Conservation (phyloP, 257 asterid species). For the Solanum tarijense region DNA sequence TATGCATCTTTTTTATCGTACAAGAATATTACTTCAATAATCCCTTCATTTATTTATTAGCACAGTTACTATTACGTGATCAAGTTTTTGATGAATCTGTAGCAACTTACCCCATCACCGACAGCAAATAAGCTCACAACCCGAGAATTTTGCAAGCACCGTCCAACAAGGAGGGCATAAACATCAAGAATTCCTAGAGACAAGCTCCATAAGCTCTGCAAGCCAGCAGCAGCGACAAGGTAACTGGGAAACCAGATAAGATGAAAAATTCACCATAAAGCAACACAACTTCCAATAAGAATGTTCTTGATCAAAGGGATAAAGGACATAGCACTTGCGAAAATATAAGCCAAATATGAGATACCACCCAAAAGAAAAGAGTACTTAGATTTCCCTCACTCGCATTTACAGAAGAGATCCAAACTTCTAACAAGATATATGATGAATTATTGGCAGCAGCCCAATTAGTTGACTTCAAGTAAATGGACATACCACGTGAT, state of each 20-base stretch:
- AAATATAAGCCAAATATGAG: background rate
- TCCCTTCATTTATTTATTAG: background rate
- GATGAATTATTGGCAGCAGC: background rate
- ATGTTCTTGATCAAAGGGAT: background rate
- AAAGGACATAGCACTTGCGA: background rate
- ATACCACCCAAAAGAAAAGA: background rate
- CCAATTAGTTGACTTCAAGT: background rate
- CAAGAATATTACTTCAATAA: background rate
- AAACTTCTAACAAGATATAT: background rate
- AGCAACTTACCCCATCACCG: conserved; percentile 92
- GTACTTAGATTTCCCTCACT: background rate
- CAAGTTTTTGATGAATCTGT: background rate
- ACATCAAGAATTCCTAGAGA: conserved; percentile 60
- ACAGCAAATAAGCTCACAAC: conserved; percentile 71
- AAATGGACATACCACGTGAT: background rate
- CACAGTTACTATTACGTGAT: background rate
- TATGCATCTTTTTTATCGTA: background rate
- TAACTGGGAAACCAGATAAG: conserved; percentile 36
- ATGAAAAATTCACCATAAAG: background rate
- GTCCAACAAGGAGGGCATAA: conserved; percentile 89
- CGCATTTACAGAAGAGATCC: background rate
- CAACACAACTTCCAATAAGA: background rate
- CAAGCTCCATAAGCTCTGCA: conserved; percentile 97
- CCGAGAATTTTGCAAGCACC: conserved; percentile 67
- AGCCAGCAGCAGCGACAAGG: conserved; percentile 94